phyloP scores from a whole-genome alignment of 2,329 filamentous ascomycete species.

The Colletotrichum eleusines region DNA sequence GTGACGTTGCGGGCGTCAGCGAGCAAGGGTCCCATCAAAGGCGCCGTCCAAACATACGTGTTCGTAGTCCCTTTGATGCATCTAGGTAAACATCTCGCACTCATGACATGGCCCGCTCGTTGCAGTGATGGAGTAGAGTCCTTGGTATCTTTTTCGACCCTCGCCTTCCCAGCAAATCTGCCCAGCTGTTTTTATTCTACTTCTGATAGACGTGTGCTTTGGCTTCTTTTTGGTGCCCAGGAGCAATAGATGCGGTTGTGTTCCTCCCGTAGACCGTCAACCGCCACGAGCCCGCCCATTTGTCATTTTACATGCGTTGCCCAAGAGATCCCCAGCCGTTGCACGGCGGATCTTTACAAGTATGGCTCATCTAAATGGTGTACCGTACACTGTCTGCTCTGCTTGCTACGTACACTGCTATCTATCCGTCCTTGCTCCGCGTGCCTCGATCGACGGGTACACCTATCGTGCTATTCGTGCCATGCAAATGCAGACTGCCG shows the following conservation, averaged over 20 bases:
- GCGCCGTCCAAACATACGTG: background rate
- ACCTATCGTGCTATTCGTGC: background rate
- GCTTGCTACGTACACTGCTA: background rate
- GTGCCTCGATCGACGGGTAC: background rate
- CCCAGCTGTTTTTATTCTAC: background rate
- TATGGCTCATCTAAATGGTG: background rate
- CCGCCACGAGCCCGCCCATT: background rate
- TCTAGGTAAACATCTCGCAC: background rate
- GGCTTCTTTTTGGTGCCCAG: background rate
- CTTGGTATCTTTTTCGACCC: background rate
- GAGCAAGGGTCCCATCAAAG: background rate
- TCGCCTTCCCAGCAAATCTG: too few relatives aligned
- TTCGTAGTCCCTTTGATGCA: background rate
- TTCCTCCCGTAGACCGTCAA: background rate
- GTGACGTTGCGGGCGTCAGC: slow-evolving; percentile 4
- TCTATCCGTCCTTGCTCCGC: background rate
- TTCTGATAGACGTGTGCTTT: background rate
- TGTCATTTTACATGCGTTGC: background rate
- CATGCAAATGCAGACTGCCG: background rate
- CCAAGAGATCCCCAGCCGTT: background rate
- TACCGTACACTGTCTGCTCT: background rate
- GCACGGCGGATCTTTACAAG: background rate
- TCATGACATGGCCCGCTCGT: background rate
- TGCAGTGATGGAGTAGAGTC: background rate
- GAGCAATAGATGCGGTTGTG: background rate